Evolutionary conservation across 129 eudicot genomes (phyloP), one percentile per base, ranked within the genome.

Genomic region (sunflower (Helianthus annuus)): DNA sequence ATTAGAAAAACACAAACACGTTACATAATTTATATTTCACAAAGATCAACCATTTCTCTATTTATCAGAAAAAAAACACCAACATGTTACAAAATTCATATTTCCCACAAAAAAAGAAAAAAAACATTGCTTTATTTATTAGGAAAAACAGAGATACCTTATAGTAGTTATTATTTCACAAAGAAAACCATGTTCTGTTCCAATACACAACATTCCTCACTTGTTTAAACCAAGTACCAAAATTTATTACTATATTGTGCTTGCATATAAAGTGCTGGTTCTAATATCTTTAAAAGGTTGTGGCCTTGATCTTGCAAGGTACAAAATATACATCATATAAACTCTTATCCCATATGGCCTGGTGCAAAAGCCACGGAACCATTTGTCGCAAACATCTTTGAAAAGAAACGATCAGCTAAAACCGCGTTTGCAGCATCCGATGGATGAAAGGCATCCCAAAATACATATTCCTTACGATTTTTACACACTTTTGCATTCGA

Each of bases 371-470:
- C 4, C n/a, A 67, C 61, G 0, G 83, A 57, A 24, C 86, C 39
- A 52, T 83, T 78, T 36, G 81, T 13, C 7, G 85, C 40, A 60
- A 88, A 86, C 54, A 89, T 16, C 12, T 68, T 68, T 8, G 81
- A 29, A 81, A 87, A 92, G 73, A 92, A 74, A n/a, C 63, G 73
- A 8, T 87, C 83, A 0, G 96, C 96, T 44, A 92, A 88, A 65
- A 92, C 81, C 14, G 34, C 90, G 49, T 92, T 92, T 16, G 98
- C 98, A 32, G 98, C 96, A 81, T 92, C 98, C 0, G 96, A 83
- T 1, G 98, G 98, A 76, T 92, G 98, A 68, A 89, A 92, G 0
- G 96, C 96, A 34, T 92, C 98, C 96, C 96, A 92, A 55, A 92
- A 92, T 7, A 92, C 96, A 7, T 87, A 92, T 9, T 92, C 98